Evolutionary conservation across 768 basidiomycete genomes (phyloP).

Genomic region (Hericium rajendrae): DNA sequence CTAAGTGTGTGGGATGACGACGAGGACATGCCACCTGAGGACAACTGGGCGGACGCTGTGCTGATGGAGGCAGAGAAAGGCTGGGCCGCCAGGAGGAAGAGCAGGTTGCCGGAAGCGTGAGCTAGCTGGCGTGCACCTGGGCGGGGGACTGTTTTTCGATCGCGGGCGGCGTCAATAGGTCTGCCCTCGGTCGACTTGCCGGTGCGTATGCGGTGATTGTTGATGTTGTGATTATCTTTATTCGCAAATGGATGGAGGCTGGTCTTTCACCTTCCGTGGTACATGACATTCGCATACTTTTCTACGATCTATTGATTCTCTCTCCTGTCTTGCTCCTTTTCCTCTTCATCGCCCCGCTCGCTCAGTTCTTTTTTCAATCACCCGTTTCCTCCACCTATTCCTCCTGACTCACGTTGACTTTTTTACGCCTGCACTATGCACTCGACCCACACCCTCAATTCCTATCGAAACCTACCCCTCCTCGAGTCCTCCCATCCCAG

Average conservation of each 20-base stretch:
- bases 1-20: conserved; percentile 29
- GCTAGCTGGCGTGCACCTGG: background rate
- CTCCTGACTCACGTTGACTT: background rate
- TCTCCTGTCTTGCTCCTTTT: background rate
- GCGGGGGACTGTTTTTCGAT: background rate
- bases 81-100: conserved; percentile 3
- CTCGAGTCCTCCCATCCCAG: too few relatives aligned
- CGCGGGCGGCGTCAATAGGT: too few relatives aligned
- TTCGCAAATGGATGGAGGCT: background rate
- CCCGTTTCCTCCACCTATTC: background rate
- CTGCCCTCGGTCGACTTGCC: background rate
- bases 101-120: background rate
- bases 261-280: background rate
- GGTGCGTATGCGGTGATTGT: background rate
- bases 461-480: too few relatives aligned
- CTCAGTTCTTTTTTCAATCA: background rate
- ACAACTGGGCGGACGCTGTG: conserved; percentile 70
- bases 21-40: conserved; percentile 22
- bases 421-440: too few relatives aligned
- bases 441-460: too few relatives aligned
- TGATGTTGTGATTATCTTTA: background rate
- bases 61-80: conserved; percentile 57
- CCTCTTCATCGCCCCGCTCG: background rate
- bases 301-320: background rate
- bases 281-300: background rate